These are phyloP conservation scores for Serendipita sp. DNA, from an alignment of 768 basidiomycete genomes.

Conservation along the genomic window DNA sequence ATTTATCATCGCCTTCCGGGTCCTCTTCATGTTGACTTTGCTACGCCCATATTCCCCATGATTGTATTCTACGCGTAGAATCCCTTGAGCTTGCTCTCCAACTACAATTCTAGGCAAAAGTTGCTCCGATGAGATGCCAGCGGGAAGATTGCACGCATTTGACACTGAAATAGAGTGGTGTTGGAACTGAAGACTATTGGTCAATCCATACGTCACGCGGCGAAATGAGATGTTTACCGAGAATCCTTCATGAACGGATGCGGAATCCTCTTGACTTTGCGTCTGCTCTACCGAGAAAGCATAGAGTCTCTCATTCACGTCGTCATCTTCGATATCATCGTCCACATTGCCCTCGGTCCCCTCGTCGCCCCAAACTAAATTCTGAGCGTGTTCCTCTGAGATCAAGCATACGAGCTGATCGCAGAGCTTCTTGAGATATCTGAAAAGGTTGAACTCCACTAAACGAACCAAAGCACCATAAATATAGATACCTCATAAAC, in stretches of 20 bases:
- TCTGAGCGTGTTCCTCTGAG: conserved; percentile 30
- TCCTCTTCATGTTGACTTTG: neutral
- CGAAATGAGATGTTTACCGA: conserved; percentile 20
- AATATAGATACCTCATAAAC: conserved; percentile 37
- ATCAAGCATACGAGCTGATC: conserved; percentile 40
- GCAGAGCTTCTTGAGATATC: conserved; percentile 43
- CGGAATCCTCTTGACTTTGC: conserved; percentile 38
- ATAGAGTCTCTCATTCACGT: conserved; percentile 29
- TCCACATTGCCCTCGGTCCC: conserved; percentile 14
- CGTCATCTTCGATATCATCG: conserved; percentile 16
- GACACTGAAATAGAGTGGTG: neutral
- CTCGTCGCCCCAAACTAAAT: conserved; percentile 27
- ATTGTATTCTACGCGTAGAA: conserved; percentile 22
- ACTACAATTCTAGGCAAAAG: conserved; percentile 20
- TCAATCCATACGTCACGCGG: neutral
- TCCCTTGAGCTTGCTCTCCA: conserved; percentile 28
- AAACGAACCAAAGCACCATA: too few species aligned
- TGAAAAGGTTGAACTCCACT: conserved; percentile 20
- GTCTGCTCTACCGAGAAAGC: conserved; percentile 40
- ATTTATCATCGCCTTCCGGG: neutral
- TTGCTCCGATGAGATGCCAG: neutral
- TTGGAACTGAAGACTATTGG: neutral
- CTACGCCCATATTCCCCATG: neutral
- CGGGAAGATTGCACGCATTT: neutral
- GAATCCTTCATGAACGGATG: conserved; percentile 29